These are phyloP conservation scores for Barnettozyma siamensis DNA, from an alignment of 805 yeast species.

Conservation along the genomic window DNA sequence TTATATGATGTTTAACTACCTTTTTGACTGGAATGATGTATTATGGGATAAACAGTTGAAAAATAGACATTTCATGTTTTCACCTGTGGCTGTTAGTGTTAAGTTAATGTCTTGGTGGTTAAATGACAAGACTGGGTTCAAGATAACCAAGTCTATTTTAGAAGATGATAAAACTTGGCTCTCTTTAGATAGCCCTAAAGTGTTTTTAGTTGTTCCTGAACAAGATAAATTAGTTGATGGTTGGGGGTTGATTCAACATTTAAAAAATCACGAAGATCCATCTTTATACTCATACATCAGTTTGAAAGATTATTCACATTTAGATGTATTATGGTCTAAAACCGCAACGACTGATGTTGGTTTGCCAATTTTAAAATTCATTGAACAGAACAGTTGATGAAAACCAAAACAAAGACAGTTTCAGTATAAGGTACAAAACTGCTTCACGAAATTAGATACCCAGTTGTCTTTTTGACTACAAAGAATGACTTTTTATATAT, in stretches of 20 bases:
- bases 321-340: slow-evolving; percentile 91
- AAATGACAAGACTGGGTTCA: slow-evolving; percentile 41
- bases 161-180: slow-evolving; percentile 54
- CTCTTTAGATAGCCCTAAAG: slow-evolving; percentile 42
- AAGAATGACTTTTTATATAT: too few species aligned
- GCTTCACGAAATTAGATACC: too few species aligned
- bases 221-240: slow-evolving; percentile 79
- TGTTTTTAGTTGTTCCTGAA: slow-evolving; percentile 66
- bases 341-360: slow-evolving; percentile 68
- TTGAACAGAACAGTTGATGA: neutral
- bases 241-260: slow-evolving; percentile 54
- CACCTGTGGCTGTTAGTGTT: slow-evolving; percentile 78
- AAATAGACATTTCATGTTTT: slow-evolving; percentile 73
- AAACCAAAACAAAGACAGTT: too few species aligned
- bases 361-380: slow-evolving; percentile 32
- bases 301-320: slow-evolving; percentile 67
- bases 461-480: too few species aligned
- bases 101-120: slow-evolving; percentile 94
- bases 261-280: slow-evolving; percentile 49
- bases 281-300: slow-evolving; percentile 27
- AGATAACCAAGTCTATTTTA: slow-evolving; percentile 36
- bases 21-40: slow-evolving; percentile 82
- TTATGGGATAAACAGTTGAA: slow-evolving; percentile 68
- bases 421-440: too few species aligned
- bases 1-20: slow-evolving; percentile 77